phyloP scores from a whole-genome alignment of 257 asterid genomes.

The Misopates orontium region DNA sequence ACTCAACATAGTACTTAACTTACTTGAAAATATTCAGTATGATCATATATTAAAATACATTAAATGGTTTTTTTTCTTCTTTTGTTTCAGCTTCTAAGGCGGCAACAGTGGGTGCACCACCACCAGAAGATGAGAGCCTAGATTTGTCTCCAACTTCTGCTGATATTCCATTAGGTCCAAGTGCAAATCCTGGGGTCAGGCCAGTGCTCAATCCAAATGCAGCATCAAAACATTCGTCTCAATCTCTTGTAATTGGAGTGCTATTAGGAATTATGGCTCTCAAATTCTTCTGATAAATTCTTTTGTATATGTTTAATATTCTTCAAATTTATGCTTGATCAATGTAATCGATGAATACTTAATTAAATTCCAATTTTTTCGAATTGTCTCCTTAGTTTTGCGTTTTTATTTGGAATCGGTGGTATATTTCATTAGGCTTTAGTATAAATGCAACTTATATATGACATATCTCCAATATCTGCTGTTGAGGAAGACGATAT shows the following conservation, averaged over 20 bases:
- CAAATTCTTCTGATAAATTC: conserved; percentile 23
- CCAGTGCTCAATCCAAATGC: conserved; percentile 53
- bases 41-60: background rate
- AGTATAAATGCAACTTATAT: too few species aligned
- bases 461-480: too few species aligned
- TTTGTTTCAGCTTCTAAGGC: conserved; percentile 51
- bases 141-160: conserved; percentile 45
- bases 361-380: background rate
- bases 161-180: conserved; percentile 38
- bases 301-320: background rate
- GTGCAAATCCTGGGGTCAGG: conserved; percentile 48
- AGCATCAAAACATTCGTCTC: conserved; percentile 31
- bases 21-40: background rate
- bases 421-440: too few species aligned
- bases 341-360: background rate
- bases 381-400: background rate
- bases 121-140: conserved; percentile 29
- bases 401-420: background rate
- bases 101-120: conserved; percentile 33
- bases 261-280: conserved; percentile 35
- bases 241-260: conserved; percentile 27
- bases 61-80: background rate
- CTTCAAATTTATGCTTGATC: background rate
- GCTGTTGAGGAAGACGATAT: too few species aligned
- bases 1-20: background rate